Evolutionary conservation across 495 filamentous ascomycete genomes (phyloP).

Genomic region (Podospora sp.): DNA sequence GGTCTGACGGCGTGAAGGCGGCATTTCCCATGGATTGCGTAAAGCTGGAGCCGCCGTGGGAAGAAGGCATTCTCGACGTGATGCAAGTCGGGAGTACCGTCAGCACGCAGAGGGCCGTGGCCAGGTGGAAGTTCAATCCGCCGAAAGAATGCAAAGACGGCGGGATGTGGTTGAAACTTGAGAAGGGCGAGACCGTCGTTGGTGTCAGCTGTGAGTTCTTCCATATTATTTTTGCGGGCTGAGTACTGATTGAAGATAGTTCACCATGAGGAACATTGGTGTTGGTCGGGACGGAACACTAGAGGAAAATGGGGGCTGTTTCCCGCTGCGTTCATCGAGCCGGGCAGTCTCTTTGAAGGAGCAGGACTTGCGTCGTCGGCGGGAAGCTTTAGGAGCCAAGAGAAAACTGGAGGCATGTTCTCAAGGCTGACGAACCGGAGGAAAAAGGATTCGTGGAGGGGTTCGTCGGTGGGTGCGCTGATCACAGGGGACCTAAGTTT

Average conservation of each 20-base stretch:
- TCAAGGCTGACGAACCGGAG: not conserved
- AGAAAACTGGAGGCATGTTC: not conserved
- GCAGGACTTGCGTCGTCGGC: not conserved
- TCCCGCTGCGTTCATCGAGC: constrained; percentile 46
- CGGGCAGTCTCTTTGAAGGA: constrained; percentile 11
- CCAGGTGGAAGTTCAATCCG: constrained; percentile 50
- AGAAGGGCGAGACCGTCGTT: constrained; percentile 49
- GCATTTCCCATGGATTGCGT: constrained; percentile 47
- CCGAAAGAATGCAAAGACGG: constrained; percentile 37
- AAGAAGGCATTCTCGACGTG: constrained; percentile 30
- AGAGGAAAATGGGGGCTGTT: constrained; percentile 52
- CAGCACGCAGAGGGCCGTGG: constrained; percentile 41
- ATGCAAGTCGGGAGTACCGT: constrained; percentile 36
- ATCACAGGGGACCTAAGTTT: not conserved
- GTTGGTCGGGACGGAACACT: constrained; percentile 49
- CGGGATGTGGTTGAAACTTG: constrained; percentile 48
- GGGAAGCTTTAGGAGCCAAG: not conserved
- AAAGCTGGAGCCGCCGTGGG: constrained; percentile 40
- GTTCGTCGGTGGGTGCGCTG: not conserved
- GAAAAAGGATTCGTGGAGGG: not conserved
- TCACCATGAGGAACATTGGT: constrained; percentile 48
- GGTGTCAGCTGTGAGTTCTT: constrained; percentile 49
- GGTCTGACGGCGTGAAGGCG: constrained; percentile 48
- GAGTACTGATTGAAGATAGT: constrained; percentile 24
- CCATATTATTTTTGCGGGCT: not conserved